Evolutionary conservation across 768 basidiomycete genomes (phyloP).

Genomic region (Amanita exitialis): DNA sequence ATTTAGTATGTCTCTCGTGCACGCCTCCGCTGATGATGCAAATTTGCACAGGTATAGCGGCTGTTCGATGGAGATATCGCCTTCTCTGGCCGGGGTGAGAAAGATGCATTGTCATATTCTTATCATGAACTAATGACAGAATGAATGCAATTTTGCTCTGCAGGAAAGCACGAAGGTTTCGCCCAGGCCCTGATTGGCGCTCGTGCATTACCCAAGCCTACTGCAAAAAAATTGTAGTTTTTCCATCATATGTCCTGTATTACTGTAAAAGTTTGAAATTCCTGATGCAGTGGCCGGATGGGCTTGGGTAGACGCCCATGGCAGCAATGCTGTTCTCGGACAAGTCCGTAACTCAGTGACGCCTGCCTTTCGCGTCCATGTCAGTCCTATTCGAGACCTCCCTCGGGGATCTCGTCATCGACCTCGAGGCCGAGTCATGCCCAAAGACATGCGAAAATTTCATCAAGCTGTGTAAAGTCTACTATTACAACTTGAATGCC

Average conservation of each 20-base stretch:
- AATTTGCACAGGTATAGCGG: not conserved
- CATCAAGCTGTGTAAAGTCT: slow-evolving; percentile 93
- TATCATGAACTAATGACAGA: not conserved
- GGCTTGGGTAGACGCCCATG: no score
- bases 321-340: no score
- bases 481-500: slow-evolving; percentile 93
- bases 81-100: not conserved
- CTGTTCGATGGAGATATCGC: not conserved
- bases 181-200: no score
- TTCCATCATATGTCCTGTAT: no score
- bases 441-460: slow-evolving; percentile 94
- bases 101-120: not conserved
- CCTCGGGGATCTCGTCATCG: slow-evolving; percentile 92
- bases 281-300: no score
- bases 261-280: no score
- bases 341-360: not conserved
- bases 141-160: not conserved
- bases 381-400: slow-evolving; percentile 97
- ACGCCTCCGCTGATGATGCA: not conserved
- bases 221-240: no score
- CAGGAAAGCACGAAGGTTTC: no score
- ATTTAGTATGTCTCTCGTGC: not conserved
- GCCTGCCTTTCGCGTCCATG: slow-evolving; percentile 33
- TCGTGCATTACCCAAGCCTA: no score
- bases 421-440: slow-evolving; percentile 85